Base-by-base conservation (phyloP, 495 filamentous ascomycete genomes). In the Penicillium angulare region DNA sequence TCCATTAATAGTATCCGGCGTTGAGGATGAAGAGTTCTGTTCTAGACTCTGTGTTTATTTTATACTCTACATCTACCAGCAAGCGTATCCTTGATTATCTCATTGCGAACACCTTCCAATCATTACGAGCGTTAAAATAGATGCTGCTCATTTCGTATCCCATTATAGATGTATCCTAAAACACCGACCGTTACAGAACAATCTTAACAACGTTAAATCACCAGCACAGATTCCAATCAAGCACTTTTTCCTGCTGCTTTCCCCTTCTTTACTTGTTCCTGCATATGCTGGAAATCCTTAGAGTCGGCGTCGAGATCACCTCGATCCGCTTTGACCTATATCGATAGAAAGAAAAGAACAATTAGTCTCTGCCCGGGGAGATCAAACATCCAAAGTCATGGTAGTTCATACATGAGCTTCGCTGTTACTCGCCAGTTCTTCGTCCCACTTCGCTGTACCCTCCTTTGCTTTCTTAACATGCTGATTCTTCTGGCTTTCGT, bases 391-490 rank as follows among this genome's bases (percentile, higher is more conserved):
- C n/a, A n/a, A n/a, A n/a, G n/a, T n/a, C 9, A 29, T 8, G 39
- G 22, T 2, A 2, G 20, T 49, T 4, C 73, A 38, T 68, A 96
- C 83, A 60, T 83, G 83, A 54, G 85, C 84, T 77, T 96, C 91
- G 59, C 85, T 89, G 63, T 88, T 80, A 50, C 82, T 88, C 5
- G 88, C 88, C 47, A 96, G 68, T 62, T 88, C 85, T 16, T 83
- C 73, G 67, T 87, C 87, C 91, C 91, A 95, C 56, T 90, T 79
- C 10, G 75, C 87, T 67, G 86, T 84, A 17, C 91, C 91, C 10
- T 82, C 72, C 71, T 88, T 88, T 44, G 83, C 77, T 72, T 85
- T 84, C 60, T 77, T 68, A 47, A 95, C 53, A 29, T 80, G 78
- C 41, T 89, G 82, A 39, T 88, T 69, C 74, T 95, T 95, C 58